phyloP scores from a whole-genome alignment of 306 rosid genomes.

The Vicia faba region DNA sequence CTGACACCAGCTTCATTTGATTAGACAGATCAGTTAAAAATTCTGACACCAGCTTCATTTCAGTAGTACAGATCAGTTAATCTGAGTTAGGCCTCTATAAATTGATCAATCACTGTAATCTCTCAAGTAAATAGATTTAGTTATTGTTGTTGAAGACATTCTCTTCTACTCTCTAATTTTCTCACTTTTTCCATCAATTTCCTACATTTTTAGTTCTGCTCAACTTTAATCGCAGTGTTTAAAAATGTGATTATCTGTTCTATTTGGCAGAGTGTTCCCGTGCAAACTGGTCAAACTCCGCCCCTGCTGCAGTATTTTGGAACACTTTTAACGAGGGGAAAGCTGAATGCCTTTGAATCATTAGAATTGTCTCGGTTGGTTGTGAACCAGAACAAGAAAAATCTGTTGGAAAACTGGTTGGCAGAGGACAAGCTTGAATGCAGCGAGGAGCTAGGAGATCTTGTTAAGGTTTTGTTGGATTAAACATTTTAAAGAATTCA shows the following conservation, averaged over 20 bases:
- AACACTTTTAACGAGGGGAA: slow-evolving; percentile 90
- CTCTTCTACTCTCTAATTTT: not conserved
- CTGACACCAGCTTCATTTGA: not conserved
- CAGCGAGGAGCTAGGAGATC: slow-evolving; percentile 99
- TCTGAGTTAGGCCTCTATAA: slow-evolving; percentile 16
- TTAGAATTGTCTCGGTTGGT: slow-evolving; percentile 94
- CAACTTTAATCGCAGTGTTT: not conserved
- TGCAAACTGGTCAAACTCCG: slow-evolving; percentile 98
- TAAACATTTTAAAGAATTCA: slow-evolving; percentile 18
- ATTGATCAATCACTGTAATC: slow-evolving; percentile 5
- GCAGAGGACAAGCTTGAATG: slow-evolving; percentile 99
- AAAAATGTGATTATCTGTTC: slow-evolving; percentile 14
- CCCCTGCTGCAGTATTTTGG: slow-evolving; percentile 98
- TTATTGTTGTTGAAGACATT: not conserved
- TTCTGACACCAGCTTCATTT: not conserved
- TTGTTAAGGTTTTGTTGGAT: slow-evolving; percentile 79
- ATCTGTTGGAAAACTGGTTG: slow-evolving; percentile 97
- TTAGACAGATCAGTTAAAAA: not conserved
- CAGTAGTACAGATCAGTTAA: slow-evolving; percentile 4
- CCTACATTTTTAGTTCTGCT: not conserved
- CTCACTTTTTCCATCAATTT: not conserved
- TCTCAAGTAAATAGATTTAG: slow-evolving; percentile 5
- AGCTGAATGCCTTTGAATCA: slow-evolving; percentile 92
- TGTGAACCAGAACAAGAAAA: slow-evolving; percentile 99
- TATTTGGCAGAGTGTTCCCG: slow-evolving; percentile 92